A percentile compares a stretch with the other conserved stretches of the same genome.
These are phyloP conservation scores for Alternaria atra DNA, from an alignment of 2,329 filamentous ascomycete species.

Conservation along the genomic window DNA sequence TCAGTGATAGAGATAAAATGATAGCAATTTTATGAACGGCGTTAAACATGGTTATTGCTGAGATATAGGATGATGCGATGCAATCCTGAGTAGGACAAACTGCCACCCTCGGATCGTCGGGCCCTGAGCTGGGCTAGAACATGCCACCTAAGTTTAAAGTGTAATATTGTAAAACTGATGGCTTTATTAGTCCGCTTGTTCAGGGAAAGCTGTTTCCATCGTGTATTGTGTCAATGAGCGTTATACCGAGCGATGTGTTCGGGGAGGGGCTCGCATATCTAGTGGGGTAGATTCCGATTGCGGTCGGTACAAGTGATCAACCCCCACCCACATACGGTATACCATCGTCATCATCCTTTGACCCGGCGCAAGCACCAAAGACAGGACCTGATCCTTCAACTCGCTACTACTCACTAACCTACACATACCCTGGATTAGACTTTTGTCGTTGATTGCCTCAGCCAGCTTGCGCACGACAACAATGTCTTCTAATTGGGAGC, in stretches of 20 bases:
- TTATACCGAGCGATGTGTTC: background rate
- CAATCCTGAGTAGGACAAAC: background rate
- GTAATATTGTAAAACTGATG: background rate
- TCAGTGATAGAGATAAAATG: background rate
- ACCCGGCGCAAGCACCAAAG: background rate
- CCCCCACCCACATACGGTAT: background rate
- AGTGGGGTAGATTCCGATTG: background rate
- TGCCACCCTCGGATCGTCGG: background rate
- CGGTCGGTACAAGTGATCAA: background rate
- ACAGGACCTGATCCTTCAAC: background rate
- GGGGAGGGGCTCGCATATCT: background rate
- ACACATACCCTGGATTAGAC: background rate
- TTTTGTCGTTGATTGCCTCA: background rate
- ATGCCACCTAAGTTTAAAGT: background rate
- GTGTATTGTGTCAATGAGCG: background rate
- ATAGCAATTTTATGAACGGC: background rate
- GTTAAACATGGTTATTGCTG: background rate
- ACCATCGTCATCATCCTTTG: background rate
- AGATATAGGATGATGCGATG: background rate
- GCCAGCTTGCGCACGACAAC: background rate
- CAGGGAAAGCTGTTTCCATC: background rate
- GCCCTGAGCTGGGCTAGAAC: background rate
- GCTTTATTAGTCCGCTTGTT: background rate
- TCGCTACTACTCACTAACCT: background rate
- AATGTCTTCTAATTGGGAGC: conserved; percentile 26